These are phyloP conservation scores for Stylosanthes scabra DNA, from an alignment of 331 rosid species.

Conservation along the genomic window DNA sequence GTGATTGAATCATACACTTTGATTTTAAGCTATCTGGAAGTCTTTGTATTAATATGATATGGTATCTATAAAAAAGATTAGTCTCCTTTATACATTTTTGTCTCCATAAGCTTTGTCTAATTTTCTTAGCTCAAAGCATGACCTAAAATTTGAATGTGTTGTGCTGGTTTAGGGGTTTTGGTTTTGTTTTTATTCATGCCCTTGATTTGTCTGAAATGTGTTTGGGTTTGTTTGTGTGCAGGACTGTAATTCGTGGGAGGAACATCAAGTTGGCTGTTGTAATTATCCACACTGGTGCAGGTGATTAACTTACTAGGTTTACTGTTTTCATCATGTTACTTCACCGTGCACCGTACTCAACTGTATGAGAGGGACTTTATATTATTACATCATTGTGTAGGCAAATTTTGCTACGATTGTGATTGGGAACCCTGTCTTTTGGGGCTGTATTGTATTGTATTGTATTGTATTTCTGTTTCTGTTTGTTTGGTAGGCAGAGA, in stretches of 20 bases:
- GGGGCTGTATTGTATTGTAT: too few species aligned
- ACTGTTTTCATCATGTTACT: not conserved
- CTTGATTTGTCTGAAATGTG: not conserved
- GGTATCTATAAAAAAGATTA: not conserved
- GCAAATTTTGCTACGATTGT: not conserved
- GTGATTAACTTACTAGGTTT: slow-evolving; percentile 43
- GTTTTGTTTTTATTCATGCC: not conserved
- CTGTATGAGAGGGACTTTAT: not conserved
- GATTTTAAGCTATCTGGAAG: too few species aligned
- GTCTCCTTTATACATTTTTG: not conserved
- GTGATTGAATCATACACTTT: too few species aligned
- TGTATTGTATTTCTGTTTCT: slow-evolving; percentile 1
- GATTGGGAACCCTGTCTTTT: not conserved
- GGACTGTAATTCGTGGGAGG: slow-evolving; percentile 65
- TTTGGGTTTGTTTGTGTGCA: slow-evolving; percentile 38
- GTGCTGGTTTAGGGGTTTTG: slow-evolving; percentile 4
- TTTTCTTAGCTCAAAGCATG: not conserved
- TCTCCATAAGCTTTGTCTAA: not conserved
- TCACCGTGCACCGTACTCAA: not conserved
- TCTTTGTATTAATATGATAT: too few species aligned
- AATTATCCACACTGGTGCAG: slow-evolving; percentile 60
- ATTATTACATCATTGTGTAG: not conserved
- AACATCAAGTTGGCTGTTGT: slow-evolving; percentile 69
- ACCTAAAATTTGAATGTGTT: not conserved
- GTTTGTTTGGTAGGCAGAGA: slow-evolving; percentile 8